Conservation (phyloP, 148 eudicot species). For the Salicornia ramosissima region DNA sequence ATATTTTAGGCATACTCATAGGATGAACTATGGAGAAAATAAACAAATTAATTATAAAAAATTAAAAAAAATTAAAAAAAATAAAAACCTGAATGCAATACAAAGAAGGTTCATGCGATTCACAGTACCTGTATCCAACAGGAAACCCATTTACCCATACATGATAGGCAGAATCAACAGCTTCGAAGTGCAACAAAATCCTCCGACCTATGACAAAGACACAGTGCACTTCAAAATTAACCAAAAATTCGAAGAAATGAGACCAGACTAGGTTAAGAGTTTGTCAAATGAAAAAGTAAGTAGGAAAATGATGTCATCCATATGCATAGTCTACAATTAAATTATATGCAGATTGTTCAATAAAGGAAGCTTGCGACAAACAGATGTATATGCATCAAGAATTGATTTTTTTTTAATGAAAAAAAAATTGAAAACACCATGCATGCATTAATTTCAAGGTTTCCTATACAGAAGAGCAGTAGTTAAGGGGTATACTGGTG, state of each 20-base stretch:
- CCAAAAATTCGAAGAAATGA: not conserved
- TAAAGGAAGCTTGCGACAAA: no score
- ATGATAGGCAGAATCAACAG: conserved; percentile 90
- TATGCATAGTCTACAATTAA: no score
- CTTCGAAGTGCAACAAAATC: conserved; percentile 87
- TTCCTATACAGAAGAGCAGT: conserved; percentile 1
- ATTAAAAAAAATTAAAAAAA: no score
- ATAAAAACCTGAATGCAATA: conserved; percentile 1
- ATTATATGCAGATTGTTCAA: no score
- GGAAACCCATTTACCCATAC: conserved; percentile 84
- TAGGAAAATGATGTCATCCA: no score
- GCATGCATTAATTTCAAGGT: conserved; percentile 2
- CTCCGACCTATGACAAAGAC: conserved; percentile 62
- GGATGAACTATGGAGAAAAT: not conserved
- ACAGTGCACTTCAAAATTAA: conserved; percentile 15
- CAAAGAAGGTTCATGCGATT: not conserved
- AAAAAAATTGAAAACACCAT: not conserved
- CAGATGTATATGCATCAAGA: not conserved
- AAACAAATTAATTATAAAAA: no score
- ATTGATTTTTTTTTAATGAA: not conserved
- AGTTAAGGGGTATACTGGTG: not conserved
- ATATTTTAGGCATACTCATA: not conserved
- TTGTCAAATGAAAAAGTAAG: no score
- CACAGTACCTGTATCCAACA: conserved; percentile 78
- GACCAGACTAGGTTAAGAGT: not conserved